These are phyloP conservation scores for Karstenula rhodostoma DNA, from an alignment of 2,329 filamentous ascomycete species.

Conservation along the genomic window DNA sequence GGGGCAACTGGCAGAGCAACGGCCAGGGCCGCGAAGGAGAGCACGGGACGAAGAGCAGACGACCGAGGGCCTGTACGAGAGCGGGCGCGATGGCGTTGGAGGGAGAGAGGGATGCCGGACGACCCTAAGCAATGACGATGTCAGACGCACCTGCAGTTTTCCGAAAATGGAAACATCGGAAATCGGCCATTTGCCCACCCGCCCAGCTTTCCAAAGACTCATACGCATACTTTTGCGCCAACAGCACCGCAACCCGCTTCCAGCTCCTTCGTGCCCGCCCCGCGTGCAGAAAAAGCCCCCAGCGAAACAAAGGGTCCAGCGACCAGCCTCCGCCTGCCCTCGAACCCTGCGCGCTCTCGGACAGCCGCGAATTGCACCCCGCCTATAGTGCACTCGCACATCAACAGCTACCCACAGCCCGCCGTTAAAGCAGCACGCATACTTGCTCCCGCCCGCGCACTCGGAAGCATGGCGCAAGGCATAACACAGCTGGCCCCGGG, in stretches of 20 bases:
- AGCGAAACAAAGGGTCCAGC: neutral
- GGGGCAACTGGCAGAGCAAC: conserved; percentile 6
- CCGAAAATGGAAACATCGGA: conserved; percentile 11
- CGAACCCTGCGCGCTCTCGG: conserved; percentile 3
- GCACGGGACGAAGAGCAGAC: conserved; percentile 11
- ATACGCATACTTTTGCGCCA: neutral
- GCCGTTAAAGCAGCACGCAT: neutral
- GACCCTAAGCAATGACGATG: conserved; percentile 15
- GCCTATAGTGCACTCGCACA: neutral
- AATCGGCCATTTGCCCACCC: conserved; percentile 16
- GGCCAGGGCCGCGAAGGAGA: conserved; percentile 11
- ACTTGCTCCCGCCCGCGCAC: neutral
- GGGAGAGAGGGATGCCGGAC: conserved; percentile 18
- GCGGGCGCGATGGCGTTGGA: conserved; percentile 19
- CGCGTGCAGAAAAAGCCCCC: neutral
- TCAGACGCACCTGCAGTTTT: conserved; percentile 4
- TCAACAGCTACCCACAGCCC: neutral
- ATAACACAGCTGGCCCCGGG: conserved; percentile 67
- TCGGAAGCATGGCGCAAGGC: conserved; percentile 35
- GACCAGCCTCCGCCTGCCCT: neutral
- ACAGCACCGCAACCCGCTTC: neutral
- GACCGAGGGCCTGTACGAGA: conserved; percentile 22
- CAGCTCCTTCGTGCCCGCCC: neutral
- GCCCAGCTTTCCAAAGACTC: conserved; percentile 12
- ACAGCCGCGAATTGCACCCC: conserved; percentile 10